Evolutionary conservation across 169 alveolate genomes (phyloP).

Genomic region (Plasmodium chabaudi): DNA sequence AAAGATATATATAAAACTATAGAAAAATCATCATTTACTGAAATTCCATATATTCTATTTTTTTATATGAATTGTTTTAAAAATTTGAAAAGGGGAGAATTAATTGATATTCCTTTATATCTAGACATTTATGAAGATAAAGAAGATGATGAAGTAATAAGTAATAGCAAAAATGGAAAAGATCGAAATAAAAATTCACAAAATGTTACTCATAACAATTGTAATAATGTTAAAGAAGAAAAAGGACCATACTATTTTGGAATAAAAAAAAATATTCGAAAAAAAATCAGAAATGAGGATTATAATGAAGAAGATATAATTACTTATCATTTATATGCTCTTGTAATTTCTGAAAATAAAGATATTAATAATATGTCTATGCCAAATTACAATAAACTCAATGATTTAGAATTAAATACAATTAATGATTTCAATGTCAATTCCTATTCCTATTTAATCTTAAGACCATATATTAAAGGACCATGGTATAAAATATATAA

Average conservation of each 20-base stretch:
- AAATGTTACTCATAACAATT: background rate
- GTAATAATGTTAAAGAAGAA: constrained; percentile 1
- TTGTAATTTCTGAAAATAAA: constrained; percentile 51
- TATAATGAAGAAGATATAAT: constrained; percentile 9
- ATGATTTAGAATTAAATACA: constrained; percentile 41
- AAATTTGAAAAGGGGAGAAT: constrained; percentile 91
- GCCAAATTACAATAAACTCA: constrained; percentile 35
- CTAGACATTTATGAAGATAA: constrained; percentile 84
- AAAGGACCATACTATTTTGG: background rate
- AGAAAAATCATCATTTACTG: constrained; percentile 85
- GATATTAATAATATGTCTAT: constrained; percentile 19
- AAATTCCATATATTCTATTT: constrained; percentile 90
- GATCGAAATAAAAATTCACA: constrained; percentile 47
- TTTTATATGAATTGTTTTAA: constrained; percentile 89
- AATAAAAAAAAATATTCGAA: constrained; percentile 13
- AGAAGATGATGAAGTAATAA: constrained; percentile 24
- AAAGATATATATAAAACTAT: constrained; percentile 86
- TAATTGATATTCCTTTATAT: constrained; percentile 91
- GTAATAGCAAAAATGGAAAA: constrained; percentile 44
- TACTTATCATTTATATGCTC: constrained; percentile 62
- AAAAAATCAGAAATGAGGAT: constrained; percentile 4
- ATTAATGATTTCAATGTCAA: constrained; percentile 25
- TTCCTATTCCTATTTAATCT: constrained; percentile 83
- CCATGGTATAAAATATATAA: constrained; percentile 92
- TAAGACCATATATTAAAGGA: constrained; percentile 92